Evolutionary conservation across 2,329 filamentous ascomycete species (phyloP).

Genomic region (Emericellopsis atlantica): DNA sequence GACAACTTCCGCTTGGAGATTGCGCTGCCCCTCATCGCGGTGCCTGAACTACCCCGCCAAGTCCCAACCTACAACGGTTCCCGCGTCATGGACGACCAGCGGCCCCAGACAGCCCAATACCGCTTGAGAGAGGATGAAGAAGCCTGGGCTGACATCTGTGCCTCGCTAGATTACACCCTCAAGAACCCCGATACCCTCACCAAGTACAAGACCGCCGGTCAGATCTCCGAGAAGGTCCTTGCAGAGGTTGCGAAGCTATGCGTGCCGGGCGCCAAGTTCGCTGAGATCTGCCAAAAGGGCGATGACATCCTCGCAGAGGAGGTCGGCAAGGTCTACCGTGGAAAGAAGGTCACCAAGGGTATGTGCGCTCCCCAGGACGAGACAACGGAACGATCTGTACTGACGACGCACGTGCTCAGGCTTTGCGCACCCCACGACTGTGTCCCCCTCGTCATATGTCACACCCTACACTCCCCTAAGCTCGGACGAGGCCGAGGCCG

Average conservation of each 20-base stretch:
- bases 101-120: not conserved
- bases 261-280: conserved; percentile 79
- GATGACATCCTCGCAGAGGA: conserved; percentile 93
- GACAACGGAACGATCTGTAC: not conserved
- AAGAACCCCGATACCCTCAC: conserved; percentile 90
- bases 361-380: conserved; percentile 13
- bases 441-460: conserved; percentile 87
- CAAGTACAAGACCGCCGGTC: conserved; percentile 95
- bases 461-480: conserved; percentile 92
- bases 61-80: not conserved
- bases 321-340: conserved; percentile 90
- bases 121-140: not conserved
- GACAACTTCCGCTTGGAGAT: no score
- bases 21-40: conserved; percentile 2
- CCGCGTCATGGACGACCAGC: conserved; percentile 2
- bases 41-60: conserved; percentile 6
- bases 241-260: conserved; percentile 66
- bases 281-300: conserved; percentile 88
- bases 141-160: not conserved
- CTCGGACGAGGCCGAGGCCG: conserved; percentile 76
- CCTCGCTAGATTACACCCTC: conserved; percentile 63
- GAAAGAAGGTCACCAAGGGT: conserved; percentile 95
- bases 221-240: conserved; percentile 92
- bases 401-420: conserved; percentile 33
- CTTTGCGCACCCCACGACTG: conserved; percentile 85